Evolutionary conservation across 352 stramenopile species (phyloP).

Genomic region (Pythium myriotylum): DNA sequence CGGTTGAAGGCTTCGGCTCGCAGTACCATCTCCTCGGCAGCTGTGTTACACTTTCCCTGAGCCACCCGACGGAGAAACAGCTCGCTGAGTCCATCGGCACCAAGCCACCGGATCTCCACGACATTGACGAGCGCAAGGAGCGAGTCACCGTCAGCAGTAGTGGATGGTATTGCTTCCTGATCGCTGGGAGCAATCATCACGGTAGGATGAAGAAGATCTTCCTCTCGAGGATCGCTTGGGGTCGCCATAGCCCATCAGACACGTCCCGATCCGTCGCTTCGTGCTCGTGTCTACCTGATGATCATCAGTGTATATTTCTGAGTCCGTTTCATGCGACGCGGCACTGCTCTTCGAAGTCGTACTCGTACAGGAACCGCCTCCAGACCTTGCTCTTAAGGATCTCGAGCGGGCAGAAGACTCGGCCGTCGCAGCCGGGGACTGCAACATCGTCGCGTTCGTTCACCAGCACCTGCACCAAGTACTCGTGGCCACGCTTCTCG

Average conservation of each 20-base stretch:
- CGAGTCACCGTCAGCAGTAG: no score
- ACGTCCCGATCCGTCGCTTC: no score
- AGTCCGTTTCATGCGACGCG: not conserved
- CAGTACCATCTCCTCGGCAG: not conserved
- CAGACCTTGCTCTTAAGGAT: slow-evolving; percentile 48
- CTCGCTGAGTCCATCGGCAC: no score
- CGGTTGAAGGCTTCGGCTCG: not conserved
- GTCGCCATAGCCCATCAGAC: not conserved
- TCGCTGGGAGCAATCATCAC: no score
- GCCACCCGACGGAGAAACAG: no score
- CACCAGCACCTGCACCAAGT: slow-evolving; percentile 39
- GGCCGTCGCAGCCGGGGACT: slow-evolving; percentile 42
- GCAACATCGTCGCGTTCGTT: slow-evolving; percentile 37
- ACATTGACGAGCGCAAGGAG: no score
- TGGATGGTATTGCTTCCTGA: no score
- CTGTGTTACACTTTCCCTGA: no score
- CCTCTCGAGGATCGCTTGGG: no score
- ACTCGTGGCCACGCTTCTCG: not conserved
- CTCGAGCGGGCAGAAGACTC: slow-evolving; percentile 48
- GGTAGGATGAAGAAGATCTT: no score
- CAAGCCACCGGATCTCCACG: no score
- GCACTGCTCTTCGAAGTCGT: slow-evolving; percentile 53
- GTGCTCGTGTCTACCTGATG: slow-evolving; percentile 16
- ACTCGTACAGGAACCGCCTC: slow-evolving; percentile 29
- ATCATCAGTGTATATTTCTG: slow-evolving; percentile 9